Percentiles rank a stretch among this genome's conserved stretches.
These are phyloP conservation scores for Huntiella abstrusa DNA, from an alignment of 2,329 filamentous ascomycete species.

Conservation along the genomic window DNA sequence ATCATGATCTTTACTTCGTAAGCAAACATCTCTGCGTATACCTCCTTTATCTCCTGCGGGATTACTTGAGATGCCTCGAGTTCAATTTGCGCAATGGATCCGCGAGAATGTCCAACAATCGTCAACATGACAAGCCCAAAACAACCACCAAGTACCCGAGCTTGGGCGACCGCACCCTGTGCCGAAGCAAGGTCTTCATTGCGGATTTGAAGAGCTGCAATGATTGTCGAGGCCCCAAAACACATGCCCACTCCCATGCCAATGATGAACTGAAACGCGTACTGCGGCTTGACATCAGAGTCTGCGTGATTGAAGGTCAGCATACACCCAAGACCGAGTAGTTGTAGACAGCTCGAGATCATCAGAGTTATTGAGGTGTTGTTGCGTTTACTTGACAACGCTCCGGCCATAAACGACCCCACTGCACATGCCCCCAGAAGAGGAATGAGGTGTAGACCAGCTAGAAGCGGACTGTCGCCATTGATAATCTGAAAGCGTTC, in stretches of 20 bases:
- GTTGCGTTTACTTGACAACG: constrained; percentile 33
- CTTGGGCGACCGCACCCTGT: constrained; percentile 40
- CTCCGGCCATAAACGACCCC: constrained; percentile 36
- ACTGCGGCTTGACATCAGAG: constrained; percentile 23
- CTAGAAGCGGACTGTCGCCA: constrained; percentile 30
- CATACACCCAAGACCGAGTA: constrained; percentile 33
- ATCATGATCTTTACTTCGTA: constrained; percentile 29
- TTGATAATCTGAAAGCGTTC: constrained; percentile 43
- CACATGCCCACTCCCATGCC: constrained; percentile 40
- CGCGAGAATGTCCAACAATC: constrained; percentile 33
- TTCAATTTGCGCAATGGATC: constrained; percentile 21
- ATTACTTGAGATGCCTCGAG: constrained; percentile 24
- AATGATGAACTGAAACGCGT: constrained; percentile 36
- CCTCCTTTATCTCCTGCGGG: constrained; percentile 20
- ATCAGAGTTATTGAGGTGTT: constrained; percentile 33
- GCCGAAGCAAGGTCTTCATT: constrained; percentile 35
- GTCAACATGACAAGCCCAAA: constrained; percentile 39
- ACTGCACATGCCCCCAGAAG: constrained; percentile 37
- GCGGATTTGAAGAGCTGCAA: constrained; percentile 31
- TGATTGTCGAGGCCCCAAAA: constrained; percentile 37
- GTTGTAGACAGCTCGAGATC: constrained; percentile 29
- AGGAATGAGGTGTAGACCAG: constrained; percentile 38
- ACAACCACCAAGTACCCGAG: constrained; percentile 39
- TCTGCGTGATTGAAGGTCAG: constrained; percentile 21
- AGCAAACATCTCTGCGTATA: constrained; percentile 28